Evolutionary conservation across 176 grass and related monocot genomes (phyloP), one percentile per base, ranked within the genome.

Genomic region (Echinochloa phyllopogon): DNA sequence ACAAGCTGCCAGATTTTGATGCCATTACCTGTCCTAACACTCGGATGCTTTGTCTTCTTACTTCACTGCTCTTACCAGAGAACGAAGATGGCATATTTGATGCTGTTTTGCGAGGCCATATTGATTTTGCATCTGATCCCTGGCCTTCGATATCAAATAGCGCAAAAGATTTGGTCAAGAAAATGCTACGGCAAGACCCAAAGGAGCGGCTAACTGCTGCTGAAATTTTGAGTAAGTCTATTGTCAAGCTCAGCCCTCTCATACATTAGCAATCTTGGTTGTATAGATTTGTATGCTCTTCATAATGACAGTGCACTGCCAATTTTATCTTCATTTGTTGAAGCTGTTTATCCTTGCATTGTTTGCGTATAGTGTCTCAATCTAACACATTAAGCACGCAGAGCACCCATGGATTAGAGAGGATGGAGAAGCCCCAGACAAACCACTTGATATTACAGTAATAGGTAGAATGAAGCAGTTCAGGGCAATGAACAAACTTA

Each of bases 401-500:
- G 95, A 87, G 0, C 95, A 98, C 85, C 89, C 91, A 60, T 98
- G 95, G 95, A 90, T 98, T 55, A 87, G 86, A 83, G 93, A 93
- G 84, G 95, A 98, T 85, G 95, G 95, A 68, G 94, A 94, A 58
- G 95, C 95, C 51, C 82, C 95, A 59, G 93, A 98, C 73, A 95
- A 92, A 65, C 93, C 95, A 53, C 87, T 98, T 76, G 95, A 98
- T 75, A 91, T 89, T 79, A 88, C 95, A 40, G 95, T 98, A 49
- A 77, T 98, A 27, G 78, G 73, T 71, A 95, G 95, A 91, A 98
- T 98, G 93, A 98, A 98, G 67, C 95, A 98, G 74, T 98, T 98
- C 78, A 93, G 92, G 72, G 95, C 95, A 29, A 98, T 98, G 95
- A 98, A 98, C 87, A 98, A 98, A 72, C 95, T 98, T 62, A 98